Evolutionary conservation across 2,329 filamentous ascomycete species (phyloP), one percentile per base, ranked within the genome.

Genomic region (Lachnellula occidentalis): DNA sequence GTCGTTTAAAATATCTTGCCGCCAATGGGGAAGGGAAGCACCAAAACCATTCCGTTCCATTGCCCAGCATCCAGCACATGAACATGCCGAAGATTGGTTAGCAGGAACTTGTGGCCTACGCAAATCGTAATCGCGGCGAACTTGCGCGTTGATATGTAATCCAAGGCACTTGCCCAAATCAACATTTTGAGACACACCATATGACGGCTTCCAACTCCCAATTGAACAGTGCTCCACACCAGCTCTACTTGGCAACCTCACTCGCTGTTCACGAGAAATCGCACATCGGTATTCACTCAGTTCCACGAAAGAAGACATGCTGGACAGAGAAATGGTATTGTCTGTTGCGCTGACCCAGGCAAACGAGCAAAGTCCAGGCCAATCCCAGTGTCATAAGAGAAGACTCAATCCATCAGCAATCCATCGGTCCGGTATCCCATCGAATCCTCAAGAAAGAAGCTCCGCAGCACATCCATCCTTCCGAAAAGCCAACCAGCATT

Each of bases 391-490:
- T n/a, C 45, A 41, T n/a, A 39, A 45, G 45, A 57, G 45, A 37
- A 27, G 42, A 27, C 31, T 50, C 43, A 49, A 51, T 41, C 39
- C 39, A 46, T 37, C 43, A 39, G 39, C 36, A 43, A 54, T 50
- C 42, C 45, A 17, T 47, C 43, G 42, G 34, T 51, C 34, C 37
- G 43, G 50, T 34, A 46, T 46, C 42, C 48, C 22, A 19, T 31
- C 48, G 31, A 45, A 22, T n/a, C 19, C 47, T 34, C 31, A 45
- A 22, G 43, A 1, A 53, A 31, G 47, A 52, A 49, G 47, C 27
- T 51, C 51, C 22, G 50, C 37, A 27, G 46, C 41, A 51, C 45
- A 53, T 53, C 52, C 48, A 49, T 56, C 39, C 42, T 31, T 50
- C 15, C 19, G 46, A 49, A 55, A 48, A 49, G 21, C 21, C 4